Evolutionary conservation across 2,329 filamentous ascomycete species (phyloP).

Genomic region (Lecanicillium sp.): DNA sequence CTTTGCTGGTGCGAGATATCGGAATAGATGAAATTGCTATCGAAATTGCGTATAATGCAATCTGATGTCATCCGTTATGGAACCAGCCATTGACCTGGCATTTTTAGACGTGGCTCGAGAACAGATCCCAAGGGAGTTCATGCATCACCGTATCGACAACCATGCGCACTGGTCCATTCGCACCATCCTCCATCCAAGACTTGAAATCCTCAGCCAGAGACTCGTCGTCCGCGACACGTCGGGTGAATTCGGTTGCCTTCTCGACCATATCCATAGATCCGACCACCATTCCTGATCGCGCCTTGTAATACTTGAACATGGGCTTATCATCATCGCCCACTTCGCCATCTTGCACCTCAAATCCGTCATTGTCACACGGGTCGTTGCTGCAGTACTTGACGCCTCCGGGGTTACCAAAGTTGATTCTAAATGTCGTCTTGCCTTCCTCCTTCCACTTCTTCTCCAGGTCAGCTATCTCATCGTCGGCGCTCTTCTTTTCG

Average conservation of each 20-base stretch:
- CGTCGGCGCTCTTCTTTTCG: conserved; percentile 10
- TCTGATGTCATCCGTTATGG: too few relatives aligned
- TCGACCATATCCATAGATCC: conserved; percentile 9
- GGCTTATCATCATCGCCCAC: conserved; percentile 9
- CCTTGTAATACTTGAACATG: conserved; percentile 12
- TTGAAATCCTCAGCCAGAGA: conserved; percentile 5
- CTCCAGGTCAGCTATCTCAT: conserved; percentile 5
- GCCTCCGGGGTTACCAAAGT: conserved; percentile 13
- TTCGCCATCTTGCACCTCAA: conserved; percentile 11
- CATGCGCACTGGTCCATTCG: conserved; percentile 6
- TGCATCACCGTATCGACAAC: conserved; percentile 11
- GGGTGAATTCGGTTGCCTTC: conserved; percentile 10
- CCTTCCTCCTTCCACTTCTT: conserved; percentile 5
- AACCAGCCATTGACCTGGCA: too few relatives aligned
- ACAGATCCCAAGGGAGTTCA: conserved; percentile 7
- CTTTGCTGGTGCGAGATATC: too few relatives aligned
- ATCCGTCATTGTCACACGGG: conserved; percentile 13
- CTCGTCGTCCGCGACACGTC: conserved; percentile 8
- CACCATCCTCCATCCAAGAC: conserved; percentile 9
- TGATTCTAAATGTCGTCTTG: conserved; percentile 7
- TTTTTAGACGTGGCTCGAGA: conserved; percentile 8
- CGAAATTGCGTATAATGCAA: too few relatives aligned
- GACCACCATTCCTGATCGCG: conserved; percentile 11
- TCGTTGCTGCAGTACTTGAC: conserved; percentile 13
- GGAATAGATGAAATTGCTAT: too few relatives aligned